Base-by-base conservation (phyloP, 2,329 filamentous ascomycete species). In the Talaromyces sp. region DNA sequence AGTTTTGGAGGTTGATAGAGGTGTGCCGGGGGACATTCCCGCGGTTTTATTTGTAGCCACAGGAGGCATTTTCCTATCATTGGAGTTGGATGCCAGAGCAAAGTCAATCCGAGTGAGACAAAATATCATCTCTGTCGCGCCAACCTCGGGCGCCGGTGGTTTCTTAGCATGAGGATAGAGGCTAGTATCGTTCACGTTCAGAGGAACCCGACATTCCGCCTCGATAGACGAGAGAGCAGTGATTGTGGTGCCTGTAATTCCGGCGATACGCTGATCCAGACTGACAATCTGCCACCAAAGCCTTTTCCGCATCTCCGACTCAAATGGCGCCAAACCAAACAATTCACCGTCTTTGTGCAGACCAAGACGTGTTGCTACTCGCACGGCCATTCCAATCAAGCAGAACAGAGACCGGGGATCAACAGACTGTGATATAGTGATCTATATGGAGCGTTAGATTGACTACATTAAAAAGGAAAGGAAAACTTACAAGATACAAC, bases 271-370 rank as follows among this genome's bases (percentile, higher is more conserved):
- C 63, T 83, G 82, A 71, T 91, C 89, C 63, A 89, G 88, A 18
- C 84, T 80, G 34, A 87, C 82, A 14, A 91, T 79, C 57, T 86
- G 84, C 87, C 87, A 90, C 88, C 88, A 90, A 3, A 91, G 74
- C 50, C 88, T 81, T 57, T 87, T 82, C 10, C 88, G 82, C 71
- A 88, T 82, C 73, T 91, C 88, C 4, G 84, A 82, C 67, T 90
- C 87, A 59, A 89, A 54, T 79, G 82, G 2, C 75, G 71, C 67
- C 18, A 70, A 67, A 65, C 71, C 74, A 68, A 65, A 73, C 67
- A 83, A 79, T 3, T 78, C 79, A 3, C 84, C 81, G 67, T 90
- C 87, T 36, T 81, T 82, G 66, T 90, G 86, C 18, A 90, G 77
- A 14, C 87, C 87, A 56, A 89, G 83, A 59, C 87, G 85, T 30